Evolutionary conservation across 345 rosid genomes (phyloP), one percentile per base, ranked within the genome.

Genomic region (Citrus australasica): DNA sequence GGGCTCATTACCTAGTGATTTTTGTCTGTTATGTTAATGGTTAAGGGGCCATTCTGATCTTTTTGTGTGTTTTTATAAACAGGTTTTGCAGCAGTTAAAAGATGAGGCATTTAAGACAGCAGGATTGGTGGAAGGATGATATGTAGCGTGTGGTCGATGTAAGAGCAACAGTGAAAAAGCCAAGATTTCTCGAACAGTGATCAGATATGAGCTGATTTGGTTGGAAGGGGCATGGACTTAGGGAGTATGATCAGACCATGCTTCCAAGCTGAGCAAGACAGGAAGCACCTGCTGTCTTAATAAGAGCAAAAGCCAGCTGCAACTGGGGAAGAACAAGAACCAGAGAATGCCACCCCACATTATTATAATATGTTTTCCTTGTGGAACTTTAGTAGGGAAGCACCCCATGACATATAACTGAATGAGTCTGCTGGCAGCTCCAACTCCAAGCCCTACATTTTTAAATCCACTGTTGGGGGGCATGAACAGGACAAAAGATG

Each of bases 221-320:
- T 87, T 48, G 69, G 65, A 13, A 79, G 90, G 78, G 98, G 99
- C 40, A 91, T 82, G 94, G 92, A 1, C 84, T 93, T 1, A 91
- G 91, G 99, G 97, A 4, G 80, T 86, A 24, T 95, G 98, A 97
- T 46, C 51, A 88, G 97, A 75, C 98, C 98, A 11, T 93, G 97
- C 19, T 78, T 90, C 38, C 93, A 92, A 9, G 82, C 33, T 28
- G 71, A 77, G 80, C 79, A 32, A 74, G 78, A 37, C 28, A 55
- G 24, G 74, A 35, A 74, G 64, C 59, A 69, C 79, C 78, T 6
- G 76, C 85, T 11, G 69, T 33, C 21, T 75, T 64, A 62, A 71
- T 35, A 51, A 80, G 80, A 73, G 32, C 71, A 76, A 16, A 63
- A 53, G 51, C 60, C 33, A n/a, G 62, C 58, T 9, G 66, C 70